These are phyloP conservation scores for Strobilomyces echinocephalus DNA, from an alignment of 768 basidiomycete species.

Conservation along the genomic window DNA sequence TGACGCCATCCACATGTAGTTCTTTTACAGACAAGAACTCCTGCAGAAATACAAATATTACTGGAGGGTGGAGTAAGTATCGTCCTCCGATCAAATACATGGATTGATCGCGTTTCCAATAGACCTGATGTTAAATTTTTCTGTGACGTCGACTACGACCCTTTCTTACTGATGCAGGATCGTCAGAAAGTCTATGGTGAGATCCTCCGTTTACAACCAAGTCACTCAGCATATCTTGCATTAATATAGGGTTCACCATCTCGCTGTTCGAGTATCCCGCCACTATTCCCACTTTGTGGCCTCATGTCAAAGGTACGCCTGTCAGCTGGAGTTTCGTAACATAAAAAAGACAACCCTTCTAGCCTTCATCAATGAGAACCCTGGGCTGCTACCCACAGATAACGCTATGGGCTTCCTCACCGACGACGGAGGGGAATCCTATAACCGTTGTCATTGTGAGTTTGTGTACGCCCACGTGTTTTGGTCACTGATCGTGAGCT, in stretches of 20 bases:
- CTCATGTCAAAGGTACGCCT: constrained; percentile 56
- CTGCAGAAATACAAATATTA: constrained; percentile 78
- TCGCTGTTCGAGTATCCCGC: constrained; percentile 72
- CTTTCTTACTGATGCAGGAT: constrained; percentile 77
- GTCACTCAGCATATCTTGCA: constrained; percentile 23
- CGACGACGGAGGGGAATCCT: constrained; percentile 61
- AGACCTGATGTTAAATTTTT: constrained; percentile 78
- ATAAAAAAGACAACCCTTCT: neutral
- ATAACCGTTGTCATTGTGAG: constrained; percentile 77
- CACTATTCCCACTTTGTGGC: constrained; percentile 82
- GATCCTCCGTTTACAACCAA: neutral
- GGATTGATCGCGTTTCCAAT: constrained; percentile 7
- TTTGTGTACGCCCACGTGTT: constrained; percentile 13
- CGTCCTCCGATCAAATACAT: neutral
- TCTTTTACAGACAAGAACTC: constrained; percentile 80
- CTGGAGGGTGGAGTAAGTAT: constrained; percentile 81
- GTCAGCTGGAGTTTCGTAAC: neutral
- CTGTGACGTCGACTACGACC: constrained; percentile 76
- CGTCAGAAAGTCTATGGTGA: constrained; percentile 79
- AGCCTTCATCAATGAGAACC: constrained; percentile 68
- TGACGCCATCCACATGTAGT: constrained; percentile 36
- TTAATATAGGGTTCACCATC: constrained; percentile 63
- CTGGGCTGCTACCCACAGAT: constrained; percentile 53
- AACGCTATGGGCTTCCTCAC: constrained; percentile 74
- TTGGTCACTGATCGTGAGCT: neutral